Base-by-base conservation (phyloP, 1,284 basidiomycete species). In the Trametes versicolor region DNA sequence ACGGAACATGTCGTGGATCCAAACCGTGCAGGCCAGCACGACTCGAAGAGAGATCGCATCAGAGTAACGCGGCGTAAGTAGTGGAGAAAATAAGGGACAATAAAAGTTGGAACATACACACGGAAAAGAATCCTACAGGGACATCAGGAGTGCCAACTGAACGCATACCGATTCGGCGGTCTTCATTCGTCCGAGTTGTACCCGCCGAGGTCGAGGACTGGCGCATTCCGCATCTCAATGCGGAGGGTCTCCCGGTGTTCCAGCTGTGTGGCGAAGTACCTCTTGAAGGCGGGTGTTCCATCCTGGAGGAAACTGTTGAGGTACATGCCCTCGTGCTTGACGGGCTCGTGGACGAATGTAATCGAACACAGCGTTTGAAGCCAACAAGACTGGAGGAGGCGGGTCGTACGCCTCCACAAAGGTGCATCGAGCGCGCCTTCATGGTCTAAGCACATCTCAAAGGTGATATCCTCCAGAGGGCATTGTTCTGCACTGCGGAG, bases 301-400 rank as follows among this genome's bases (percentile, higher is more conserved):
- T 63, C 58, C 53, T 23, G 54, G 39, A 67, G n/a, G 25, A 58
- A 61, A 9, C 4, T 37, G 51, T 21, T n/a, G 32, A 10, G 17
- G 47, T 49, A 27, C 23, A 49, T 49, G 25, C 1, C 2, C 51
- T 34, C 34, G 27, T 54, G n/a, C 15, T 50, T 52, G 6, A 52
- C 41, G 9, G 62, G 62, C 39, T 58, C 25, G 55, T 67, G 62
- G 34, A 45, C 48, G 39, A 67, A 52, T 23, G 43, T 56, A 17
- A 61, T 62, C 23, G 34, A 36, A 29, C 23, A 17, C 27, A 60
- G 58, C 34, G 65, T 63, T 12, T 13, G 10, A 12, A 27, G 25
- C 65, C 62, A 61, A 8, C 45, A 52, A 23, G 27, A 10, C 15
- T 32, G 34, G 9, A 67, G 32, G 9, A 36, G 1, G 4, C 32